These are phyloP conservation scores for Populus tomentosa DNA, from an alignment of 441 rosid genomes.

Conservation along the genomic window DNA sequence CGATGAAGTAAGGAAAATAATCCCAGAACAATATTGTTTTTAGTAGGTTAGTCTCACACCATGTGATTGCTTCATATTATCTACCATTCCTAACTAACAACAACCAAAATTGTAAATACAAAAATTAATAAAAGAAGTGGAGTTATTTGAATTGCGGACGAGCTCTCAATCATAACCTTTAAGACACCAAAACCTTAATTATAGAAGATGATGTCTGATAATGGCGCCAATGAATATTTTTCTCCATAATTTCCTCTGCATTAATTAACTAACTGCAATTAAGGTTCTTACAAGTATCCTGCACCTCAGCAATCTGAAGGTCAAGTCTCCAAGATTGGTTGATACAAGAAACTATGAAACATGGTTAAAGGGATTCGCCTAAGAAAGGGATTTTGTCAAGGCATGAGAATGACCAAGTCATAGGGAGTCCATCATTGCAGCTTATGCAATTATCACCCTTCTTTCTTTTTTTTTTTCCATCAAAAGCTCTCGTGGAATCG, in stretches of 20 bases:
- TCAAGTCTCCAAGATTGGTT: not conserved
- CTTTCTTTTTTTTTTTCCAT: too few relatives aligned
- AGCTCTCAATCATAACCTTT: constrained; percentile 42
- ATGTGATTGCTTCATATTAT: constrained; percentile 47
- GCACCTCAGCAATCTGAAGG: not conserved
- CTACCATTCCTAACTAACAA: constrained; percentile 63
- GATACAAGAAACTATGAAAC: not conserved
- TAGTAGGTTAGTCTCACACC: constrained; percentile 18
- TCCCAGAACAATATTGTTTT: constrained; percentile 11
- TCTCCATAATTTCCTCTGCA: not conserved
- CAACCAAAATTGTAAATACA: not conserved
- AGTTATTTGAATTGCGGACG: constrained; percentile 38
- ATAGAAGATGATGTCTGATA: constrained; percentile 34
- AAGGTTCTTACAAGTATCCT: not conserved
- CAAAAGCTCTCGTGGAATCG: not conserved
- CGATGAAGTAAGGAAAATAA: constrained; percentile 9
- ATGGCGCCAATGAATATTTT: constrained; percentile 16
- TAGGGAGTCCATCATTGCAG: not conserved
- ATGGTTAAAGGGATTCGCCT: not conserved
- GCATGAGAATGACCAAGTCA: not conserved
- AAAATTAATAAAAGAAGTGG: not conserved
- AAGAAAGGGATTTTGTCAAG: not conserved
- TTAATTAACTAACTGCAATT: constrained; percentile 8
- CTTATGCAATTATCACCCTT: not conserved
- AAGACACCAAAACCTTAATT: constrained; percentile 60